Evolutionary conservation across 129 eudicot species (phyloP).

Genomic region (Glebionis coronaria): DNA sequence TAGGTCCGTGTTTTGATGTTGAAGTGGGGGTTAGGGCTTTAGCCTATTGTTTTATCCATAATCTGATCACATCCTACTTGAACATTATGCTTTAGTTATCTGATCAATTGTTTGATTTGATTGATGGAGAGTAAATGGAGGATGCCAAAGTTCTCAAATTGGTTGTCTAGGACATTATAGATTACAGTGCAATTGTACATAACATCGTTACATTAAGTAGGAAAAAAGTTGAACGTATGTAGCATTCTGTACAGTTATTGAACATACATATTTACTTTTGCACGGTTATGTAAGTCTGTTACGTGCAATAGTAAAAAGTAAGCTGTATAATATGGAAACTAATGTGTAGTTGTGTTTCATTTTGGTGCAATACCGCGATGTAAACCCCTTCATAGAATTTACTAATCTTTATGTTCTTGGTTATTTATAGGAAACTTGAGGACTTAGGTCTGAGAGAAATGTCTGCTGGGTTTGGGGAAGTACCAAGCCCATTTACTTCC

Average conservation of each 20-base stretch:
- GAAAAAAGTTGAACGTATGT: slow-evolving; percentile 5
- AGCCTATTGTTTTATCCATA: background rate
- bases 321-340: no score
- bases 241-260: no score
- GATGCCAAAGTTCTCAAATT: background rate
- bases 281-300: no score
- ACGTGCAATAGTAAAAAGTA: no score
- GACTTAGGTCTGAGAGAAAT: slow-evolving; percentile 33
- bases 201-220: slow-evolving; percentile 13
- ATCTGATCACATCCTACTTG: background rate
- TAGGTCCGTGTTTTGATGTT: background rate
- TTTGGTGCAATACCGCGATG: no score
- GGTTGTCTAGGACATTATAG: background rate
- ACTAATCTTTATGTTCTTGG: background rate
- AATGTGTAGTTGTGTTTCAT: no score
- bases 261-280: no score
- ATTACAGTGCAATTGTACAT: no score
- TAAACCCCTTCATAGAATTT: background rate
- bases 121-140: background rate
- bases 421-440: slow-evolving; percentile 24
- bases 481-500: slow-evolving; percentile 45
- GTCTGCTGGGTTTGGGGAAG: slow-evolving; percentile 65
- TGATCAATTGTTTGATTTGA: background rate
- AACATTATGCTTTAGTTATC: background rate
- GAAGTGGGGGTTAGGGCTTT: background rate